A percentile compares a stretch with the other conserved stretches of the same genome.
phyloP scores from a whole-genome alignment of 139 green algal genomes.

The Coelastrella sp. region DNA sequence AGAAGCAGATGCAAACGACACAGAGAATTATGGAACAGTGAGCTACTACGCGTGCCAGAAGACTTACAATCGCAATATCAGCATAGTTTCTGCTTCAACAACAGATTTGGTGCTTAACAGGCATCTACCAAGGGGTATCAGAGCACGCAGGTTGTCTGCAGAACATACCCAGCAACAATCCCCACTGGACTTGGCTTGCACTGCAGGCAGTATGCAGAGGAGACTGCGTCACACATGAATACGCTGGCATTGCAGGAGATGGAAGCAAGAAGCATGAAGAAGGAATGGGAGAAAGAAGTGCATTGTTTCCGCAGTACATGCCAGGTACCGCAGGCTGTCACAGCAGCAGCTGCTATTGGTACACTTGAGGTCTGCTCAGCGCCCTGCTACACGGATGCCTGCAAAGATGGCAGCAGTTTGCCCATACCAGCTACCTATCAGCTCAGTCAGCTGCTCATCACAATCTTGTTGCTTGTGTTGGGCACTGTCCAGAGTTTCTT shows the following conservation, averaged over 20 bases:
- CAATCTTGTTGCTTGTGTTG: too few species aligned
- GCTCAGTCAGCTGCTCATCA: too few species aligned
- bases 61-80: too few species aligned
- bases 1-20: slow-evolving; percentile 39
- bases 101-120: not conserved
- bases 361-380: too few species aligned
- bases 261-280: not conserved
- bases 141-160: not conserved
- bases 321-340: not conserved
- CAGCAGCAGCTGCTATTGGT: too few species aligned
- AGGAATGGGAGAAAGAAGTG: slow-evolving; percentile 22
- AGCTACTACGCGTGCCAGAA: slow-evolving; percentile 29
- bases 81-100: too few species aligned
- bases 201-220: slow-evolving; percentile 35
- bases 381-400: too few species aligned
- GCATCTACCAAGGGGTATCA: not conserved
- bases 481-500: too few species aligned
- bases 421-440: too few species aligned
- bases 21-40: slow-evolving; percentile 67
- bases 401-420: too few species aligned
- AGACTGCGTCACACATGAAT: not conserved
- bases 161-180: not conserved
- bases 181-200: not conserved
- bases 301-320: slow-evolving; percentile 5
- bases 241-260: not conserved